Evolutionary conservation across 108 stramenopile species (phyloP).

Genomic region (Skeletonema grethae): DNA sequence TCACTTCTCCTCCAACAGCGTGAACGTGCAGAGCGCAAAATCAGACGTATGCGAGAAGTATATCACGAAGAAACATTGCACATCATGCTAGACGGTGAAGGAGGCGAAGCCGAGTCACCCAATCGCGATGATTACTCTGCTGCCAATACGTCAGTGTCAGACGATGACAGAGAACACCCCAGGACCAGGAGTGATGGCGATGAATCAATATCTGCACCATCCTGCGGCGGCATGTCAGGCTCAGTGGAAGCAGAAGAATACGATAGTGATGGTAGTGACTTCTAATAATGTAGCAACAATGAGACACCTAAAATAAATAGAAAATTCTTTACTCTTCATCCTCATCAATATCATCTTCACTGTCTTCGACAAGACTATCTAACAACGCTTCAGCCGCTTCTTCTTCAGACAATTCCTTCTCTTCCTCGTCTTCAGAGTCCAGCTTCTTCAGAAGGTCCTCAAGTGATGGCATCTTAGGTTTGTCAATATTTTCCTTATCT

Average conservation of each 20-base stretch:
- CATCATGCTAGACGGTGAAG: background rate
- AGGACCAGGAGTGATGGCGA: slow-evolving; percentile 26
- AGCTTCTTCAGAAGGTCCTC: slow-evolving; percentile 94
- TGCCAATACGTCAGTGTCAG: slow-evolving; percentile 10
- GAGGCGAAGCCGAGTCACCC: background rate
- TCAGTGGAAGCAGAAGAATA: slow-evolving; percentile 7
- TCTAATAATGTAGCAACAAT: slow-evolving; percentile 11
- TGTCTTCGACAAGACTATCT: slow-evolving; percentile 50
- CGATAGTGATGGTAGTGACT: slow-evolving; percentile 26
- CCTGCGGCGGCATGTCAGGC: slow-evolving; percentile 14
- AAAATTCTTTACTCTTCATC: slow-evolving; percentile 45
- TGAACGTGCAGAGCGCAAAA: slow-evolving; percentile 56
- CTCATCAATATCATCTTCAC: slow-evolving; percentile 59
- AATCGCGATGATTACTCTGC: background rate
- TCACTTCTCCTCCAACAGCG: slow-evolving; percentile 44
- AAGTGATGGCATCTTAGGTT: slow-evolving; percentile 92
- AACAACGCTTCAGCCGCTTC: slow-evolving; percentile 57
- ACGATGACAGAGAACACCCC: slow-evolving; percentile 7
- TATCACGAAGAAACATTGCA: slow-evolving; percentile 41
- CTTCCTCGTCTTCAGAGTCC: slow-evolving; percentile 69
- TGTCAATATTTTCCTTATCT: slow-evolving; percentile 97
- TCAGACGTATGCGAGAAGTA: slow-evolving; percentile 62
- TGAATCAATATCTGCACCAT: slow-evolving; percentile 36
- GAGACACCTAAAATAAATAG: background rate
- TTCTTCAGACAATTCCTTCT: slow-evolving; percentile 62